phyloP scores from a whole-genome alignment of 345 rosid genomes.

The Eucalyptus pumila region DNA sequence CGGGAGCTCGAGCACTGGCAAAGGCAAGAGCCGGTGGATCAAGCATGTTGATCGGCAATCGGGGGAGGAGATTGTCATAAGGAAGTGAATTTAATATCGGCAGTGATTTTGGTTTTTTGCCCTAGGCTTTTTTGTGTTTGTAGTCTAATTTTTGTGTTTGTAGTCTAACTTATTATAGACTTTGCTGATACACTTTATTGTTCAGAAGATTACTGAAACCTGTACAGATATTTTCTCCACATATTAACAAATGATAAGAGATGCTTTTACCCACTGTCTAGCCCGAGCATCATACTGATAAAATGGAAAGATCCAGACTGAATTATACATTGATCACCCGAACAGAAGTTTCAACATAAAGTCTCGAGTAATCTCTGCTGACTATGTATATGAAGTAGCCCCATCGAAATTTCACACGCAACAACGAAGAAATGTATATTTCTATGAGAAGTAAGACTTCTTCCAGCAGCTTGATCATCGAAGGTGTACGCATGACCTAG shows the following conservation, averaged over 20 bases:
- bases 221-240: not conserved
- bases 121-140: not conserved
- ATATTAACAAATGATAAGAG: not conserved
- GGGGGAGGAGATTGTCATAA: constrained; percentile 68
- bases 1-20: constrained; percentile 7
- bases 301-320: not conserved
- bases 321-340: not conserved
- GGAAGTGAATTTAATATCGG: constrained; percentile 3
- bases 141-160: not conserved
- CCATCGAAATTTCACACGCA: not conserved
- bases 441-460: not conserved
- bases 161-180: not conserved
- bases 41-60: constrained; percentile 52
- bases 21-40: constrained; percentile 58
- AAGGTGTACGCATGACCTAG: not conserved
- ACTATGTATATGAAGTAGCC: not conserved
- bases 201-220: not conserved
- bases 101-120: not conserved
- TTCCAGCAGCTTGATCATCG: not conserved
- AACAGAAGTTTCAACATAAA: not conserved
- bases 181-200: not conserved
- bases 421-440: not conserved
- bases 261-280: not conserved
- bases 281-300: not conserved
- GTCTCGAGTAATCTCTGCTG: not conserved